Evolutionary conservation across 1,284 basidiomycete species (phyloP).

Genomic region (Afroboletus lepidellus): DNA sequence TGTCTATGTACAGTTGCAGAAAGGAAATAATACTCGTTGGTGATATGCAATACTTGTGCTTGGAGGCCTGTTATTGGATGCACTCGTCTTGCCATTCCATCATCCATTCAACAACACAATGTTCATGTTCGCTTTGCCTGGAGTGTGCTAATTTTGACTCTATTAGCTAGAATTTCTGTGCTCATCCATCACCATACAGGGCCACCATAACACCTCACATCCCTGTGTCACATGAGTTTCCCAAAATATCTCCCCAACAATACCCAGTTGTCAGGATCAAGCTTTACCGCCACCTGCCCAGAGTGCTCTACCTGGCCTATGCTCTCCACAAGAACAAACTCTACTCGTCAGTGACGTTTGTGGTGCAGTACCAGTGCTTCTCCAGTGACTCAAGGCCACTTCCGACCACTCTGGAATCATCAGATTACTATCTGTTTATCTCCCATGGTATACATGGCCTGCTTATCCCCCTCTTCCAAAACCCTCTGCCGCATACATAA

Average conservation of each 20-base stretch:
- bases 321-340: slow-evolving; percentile 87
- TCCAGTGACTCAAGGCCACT: slow-evolving; percentile 88
- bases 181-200: slow-evolving; percentile 31
- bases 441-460: slow-evolving; percentile 87
- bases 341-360: slow-evolving; percentile 79
- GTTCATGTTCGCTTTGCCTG: too few relatives aligned
- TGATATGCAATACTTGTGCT: too few relatives aligned
- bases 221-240: slow-evolving; percentile 22
- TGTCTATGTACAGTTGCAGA: too few relatives aligned
- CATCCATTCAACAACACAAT: too few relatives aligned
- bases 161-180: too few relatives aligned
- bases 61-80: too few relatives aligned
- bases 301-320: slow-evolving; percentile 74
- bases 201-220: slow-evolving; percentile 29
- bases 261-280: slow-evolving; percentile 46
- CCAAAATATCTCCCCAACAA: rapidly evolving
- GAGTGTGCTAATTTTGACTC: too few relatives aligned
- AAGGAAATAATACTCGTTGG: too few relatives aligned
- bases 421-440: slow-evolving; percentile 88
- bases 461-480: slow-evolving; percentile 22
- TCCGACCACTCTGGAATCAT: slow-evolving; percentile 88
- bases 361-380: slow-evolving; percentile 80
- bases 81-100: too few relatives aligned
- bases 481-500: slow-evolving; percentile 23
- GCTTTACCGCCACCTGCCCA: slow-evolving; percentile 82